Evolutionary conservation across 2,329 filamentous ascomycete genomes (phyloP).

Genomic region (Colletotrichum simmondsii): DNA sequence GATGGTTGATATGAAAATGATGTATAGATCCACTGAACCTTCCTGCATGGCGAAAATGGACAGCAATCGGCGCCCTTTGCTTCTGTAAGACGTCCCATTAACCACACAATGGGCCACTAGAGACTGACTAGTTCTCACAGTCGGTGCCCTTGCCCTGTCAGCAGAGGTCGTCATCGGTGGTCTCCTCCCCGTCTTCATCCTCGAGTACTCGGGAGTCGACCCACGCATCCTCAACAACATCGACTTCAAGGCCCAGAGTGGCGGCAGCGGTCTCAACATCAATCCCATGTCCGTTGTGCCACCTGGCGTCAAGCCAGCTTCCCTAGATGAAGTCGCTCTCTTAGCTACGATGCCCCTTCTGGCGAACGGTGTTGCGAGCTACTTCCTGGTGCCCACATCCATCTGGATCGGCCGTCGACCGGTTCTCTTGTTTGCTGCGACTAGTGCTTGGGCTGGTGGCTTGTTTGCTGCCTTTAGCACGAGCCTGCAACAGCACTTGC

Average conservation of each 20-base stretch:
- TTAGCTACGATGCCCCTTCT: constrained; percentile 47
- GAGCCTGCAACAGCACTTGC: constrained; percentile 42
- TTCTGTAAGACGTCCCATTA: constrained; percentile 38
- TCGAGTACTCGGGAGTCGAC: constrained; percentile 47
- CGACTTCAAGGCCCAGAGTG: constrained; percentile 35
- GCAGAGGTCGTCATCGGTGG: constrained; percentile 41
- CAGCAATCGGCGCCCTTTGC: constrained; percentile 41
- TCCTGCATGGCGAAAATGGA: constrained; percentile 43
- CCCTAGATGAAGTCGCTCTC: constrained; percentile 42
- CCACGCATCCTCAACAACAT: constrained; percentile 39
- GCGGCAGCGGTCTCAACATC: constrained; percentile 39
- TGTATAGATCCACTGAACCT: constrained; percentile 43
- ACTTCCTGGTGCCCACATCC: constrained; percentile 48
- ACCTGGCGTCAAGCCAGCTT: constrained; percentile 40
- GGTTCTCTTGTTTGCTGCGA: constrained; percentile 44
- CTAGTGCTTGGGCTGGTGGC: constrained; percentile 46
- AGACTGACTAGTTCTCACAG: constrained; percentile 19
- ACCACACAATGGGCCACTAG: background rate
- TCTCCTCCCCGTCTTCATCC: constrained; percentile 45
- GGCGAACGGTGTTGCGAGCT: constrained; percentile 46
- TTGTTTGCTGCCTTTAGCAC: constrained; percentile 47
- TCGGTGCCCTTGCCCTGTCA: constrained; percentile 42
- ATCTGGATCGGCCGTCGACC: constrained; percentile 49
- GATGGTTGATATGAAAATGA: background rate
- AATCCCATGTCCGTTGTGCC: constrained; percentile 37